These are phyloP conservation scores for Heritiera littoralis DNA, from an alignment of 345 rosid genomes.

Conservation along the genomic window DNA sequence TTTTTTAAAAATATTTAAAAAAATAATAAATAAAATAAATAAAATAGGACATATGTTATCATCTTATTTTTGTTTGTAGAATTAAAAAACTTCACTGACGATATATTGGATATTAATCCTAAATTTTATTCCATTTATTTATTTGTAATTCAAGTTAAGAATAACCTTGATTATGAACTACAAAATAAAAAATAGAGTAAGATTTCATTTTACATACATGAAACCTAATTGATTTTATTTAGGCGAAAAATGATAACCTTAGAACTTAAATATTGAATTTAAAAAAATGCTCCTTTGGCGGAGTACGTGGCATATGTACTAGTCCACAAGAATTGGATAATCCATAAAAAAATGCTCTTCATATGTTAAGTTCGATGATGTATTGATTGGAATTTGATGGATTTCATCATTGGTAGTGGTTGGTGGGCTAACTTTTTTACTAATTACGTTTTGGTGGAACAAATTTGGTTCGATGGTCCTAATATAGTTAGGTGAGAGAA, in stretches of 20 bases:
- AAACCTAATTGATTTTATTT: neutral
- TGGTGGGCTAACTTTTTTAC: conserved; percentile 32
- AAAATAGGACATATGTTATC: too few relatives aligned
- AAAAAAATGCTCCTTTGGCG: neutral
- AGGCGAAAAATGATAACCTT: too few relatives aligned
- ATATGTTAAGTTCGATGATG: neutral
- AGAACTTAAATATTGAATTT: neutral
- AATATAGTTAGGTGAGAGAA: conserved; percentile 19
- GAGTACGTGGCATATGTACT: too few relatives aligned
- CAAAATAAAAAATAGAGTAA: neutral
- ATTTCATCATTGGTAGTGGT: neutral
- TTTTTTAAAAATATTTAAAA: too few relatives aligned
- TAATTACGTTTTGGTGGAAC: conserved; percentile 14
- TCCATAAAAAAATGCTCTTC: too few relatives aligned
- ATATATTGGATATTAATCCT: too few relatives aligned
- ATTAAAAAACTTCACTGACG: too few relatives aligned
- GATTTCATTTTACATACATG: neutral
- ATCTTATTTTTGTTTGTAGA: too few relatives aligned
- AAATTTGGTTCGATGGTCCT: conserved; percentile 26
- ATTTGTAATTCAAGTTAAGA: neutral
- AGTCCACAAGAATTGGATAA: neutral
- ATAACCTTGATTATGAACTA: neutral
- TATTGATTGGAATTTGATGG: neutral
- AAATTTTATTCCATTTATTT: neutral
- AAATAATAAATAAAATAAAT: too few relatives aligned